These are phyloP conservation scores for Aspergillus fumigatiaffinis DNA, from an alignment of 2,329 filamentous ascomycete species.

Conservation along the genomic window DNA sequence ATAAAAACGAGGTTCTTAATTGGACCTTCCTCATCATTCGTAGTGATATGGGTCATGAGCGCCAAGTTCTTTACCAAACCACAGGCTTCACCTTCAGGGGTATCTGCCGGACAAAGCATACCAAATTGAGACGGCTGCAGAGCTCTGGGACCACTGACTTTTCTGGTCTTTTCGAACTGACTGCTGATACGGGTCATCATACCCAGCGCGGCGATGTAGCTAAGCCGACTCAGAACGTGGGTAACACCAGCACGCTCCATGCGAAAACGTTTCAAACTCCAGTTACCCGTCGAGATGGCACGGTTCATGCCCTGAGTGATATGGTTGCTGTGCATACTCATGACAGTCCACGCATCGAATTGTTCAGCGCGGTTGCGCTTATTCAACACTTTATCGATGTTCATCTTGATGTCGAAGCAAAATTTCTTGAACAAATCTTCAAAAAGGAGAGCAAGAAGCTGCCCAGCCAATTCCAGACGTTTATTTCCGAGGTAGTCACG, in stretches of 20 bases:
- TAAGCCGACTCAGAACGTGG: slow-evolving; percentile 89
- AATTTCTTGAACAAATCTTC: slow-evolving; percentile 98
- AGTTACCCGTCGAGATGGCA: slow-evolving; percentile 95
- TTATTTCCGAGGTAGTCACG: slow-evolving; percentile 98
- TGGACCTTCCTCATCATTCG: slow-evolving; percentile 87
- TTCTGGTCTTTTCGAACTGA: slow-evolving; percentile 98
- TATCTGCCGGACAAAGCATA: slow-evolving; percentile 96
- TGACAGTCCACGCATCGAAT: slow-evolving; percentile 80
- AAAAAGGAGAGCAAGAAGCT: slow-evolving; percentile 88
- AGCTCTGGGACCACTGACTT: slow-evolving; percentile 92
- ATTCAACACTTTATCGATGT: slow-evolving; percentile 91
- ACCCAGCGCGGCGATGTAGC: slow-evolving; percentile 92
- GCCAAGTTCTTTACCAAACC: slow-evolving; percentile 97
- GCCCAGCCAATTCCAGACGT: slow-evolving; percentile 87
- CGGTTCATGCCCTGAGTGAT: slow-evolving; percentile 94
- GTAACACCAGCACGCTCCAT: slow-evolving; percentile 98
- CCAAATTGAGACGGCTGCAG: slow-evolving; percentile 97
- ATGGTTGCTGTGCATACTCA: slow-evolving; percentile 77
- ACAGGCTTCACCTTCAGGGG: slow-evolving; percentile 96
- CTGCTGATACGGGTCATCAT: slow-evolving; percentile 99
- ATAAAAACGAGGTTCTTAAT: slow-evolving; percentile 83
- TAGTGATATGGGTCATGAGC: slow-evolving; percentile 98
- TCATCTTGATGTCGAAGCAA: slow-evolving; percentile 80
- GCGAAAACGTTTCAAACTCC: slow-evolving; percentile 95
- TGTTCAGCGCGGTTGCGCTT: slow-evolving; percentile 86